A percentile compares a stretch with the other conserved stretches of the same genome.
Evolutionary conservation across 2,329 filamentous ascomycete genomes (phyloP).

Genomic region (Chrysosporium queenslandicum): DNA sequence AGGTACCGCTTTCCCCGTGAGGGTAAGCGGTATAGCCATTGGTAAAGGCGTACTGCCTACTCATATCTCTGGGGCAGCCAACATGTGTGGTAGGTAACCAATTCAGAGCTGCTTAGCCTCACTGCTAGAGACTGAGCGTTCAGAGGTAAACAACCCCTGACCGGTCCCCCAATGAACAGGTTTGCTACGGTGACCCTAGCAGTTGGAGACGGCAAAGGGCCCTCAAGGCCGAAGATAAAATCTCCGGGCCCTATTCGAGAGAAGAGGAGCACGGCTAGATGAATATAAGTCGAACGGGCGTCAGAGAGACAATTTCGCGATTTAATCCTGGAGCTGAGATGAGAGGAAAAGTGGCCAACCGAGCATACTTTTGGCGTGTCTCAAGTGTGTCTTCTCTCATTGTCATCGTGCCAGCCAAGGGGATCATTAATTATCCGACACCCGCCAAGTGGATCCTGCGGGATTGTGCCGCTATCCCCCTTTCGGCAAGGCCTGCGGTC

Average conservation of each 20-base stretch:
- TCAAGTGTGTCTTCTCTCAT: constrained; percentile 4
- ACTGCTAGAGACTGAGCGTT: constrained; percentile 3
- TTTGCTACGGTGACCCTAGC: background rate
- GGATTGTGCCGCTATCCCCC: background rate
- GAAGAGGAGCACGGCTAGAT: background rate
- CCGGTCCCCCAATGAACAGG: background rate
- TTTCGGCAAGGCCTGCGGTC: background rate
- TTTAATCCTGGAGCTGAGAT: background rate
- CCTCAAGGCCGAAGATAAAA: background rate
- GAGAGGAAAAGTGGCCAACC: constrained; percentile 10
- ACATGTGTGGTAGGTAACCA: constrained; percentile 22
- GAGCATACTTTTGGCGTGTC: constrained; percentile 7
- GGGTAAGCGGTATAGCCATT: constrained; percentile 67
- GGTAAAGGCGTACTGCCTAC: constrained; percentile 73
- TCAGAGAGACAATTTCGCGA: background rate
- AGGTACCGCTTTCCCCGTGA: constrained; percentile 56
- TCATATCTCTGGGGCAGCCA: constrained; percentile 53
- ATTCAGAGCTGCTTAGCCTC: background rate
- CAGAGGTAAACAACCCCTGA: constrained; percentile 11
- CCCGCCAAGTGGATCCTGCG: background rate
- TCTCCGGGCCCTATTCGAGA: background rate
- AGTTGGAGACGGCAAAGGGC: background rate
- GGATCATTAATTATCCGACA: constrained; percentile 4
- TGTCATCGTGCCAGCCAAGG: background rate
- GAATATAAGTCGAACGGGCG: background rate